A percentile compares a stretch with the other conserved stretches of the same genome.
Conservation (phyloP, 495 filamentous ascomycete genomes). For the Penicillium coprophilum region DNA sequence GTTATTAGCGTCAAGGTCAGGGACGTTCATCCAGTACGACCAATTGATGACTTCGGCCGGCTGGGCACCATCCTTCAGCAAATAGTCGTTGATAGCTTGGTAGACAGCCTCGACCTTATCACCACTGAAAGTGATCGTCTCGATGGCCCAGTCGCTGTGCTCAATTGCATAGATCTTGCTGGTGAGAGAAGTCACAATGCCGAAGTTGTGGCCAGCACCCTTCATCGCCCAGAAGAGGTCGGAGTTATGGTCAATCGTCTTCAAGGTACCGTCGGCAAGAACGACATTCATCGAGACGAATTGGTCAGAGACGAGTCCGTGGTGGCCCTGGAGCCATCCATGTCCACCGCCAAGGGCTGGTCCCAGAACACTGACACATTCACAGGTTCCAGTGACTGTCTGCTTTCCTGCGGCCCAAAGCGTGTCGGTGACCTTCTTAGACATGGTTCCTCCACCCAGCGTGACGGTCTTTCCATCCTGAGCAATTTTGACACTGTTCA, state of each 20-base stretch:
- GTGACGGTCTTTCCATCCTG: slow-evolving; percentile 46
- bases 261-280: slow-evolving; percentile 51
- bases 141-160: slow-evolving; percentile 42
- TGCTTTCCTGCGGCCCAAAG: slow-evolving; percentile 32
- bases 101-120: slow-evolving; percentile 52
- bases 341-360: slow-evolving; percentile 62
- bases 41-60: slow-evolving; percentile 47
- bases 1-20: slow-evolving; percentile 38
- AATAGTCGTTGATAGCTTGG: slow-evolving; percentile 43
- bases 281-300: slow-evolving; percentile 55
- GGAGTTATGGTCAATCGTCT: slow-evolving; percentile 36
- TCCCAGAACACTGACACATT: slow-evolving; percentile 56
- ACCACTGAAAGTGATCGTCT: slow-evolving; percentile 46
- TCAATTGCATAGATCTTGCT: slow-evolving; percentile 48
- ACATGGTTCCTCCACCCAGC: slow-evolving; percentile 51
- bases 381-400: slow-evolving; percentile 52
- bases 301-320: slow-evolving; percentile 62
- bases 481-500: slow-evolving; percentile 43
- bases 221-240: slow-evolving; percentile 58
- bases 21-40: slow-evolving; percentile 51
- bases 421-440: slow-evolving; percentile 30
- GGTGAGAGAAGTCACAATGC: slow-evolving; percentile 53
- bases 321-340: slow-evolving; percentile 56
- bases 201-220: slow-evolving; percentile 64
- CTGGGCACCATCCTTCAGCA: slow-evolving; percentile 40